Evolutionary conservation across 2,329 filamentous ascomycete genomes (phyloP), one percentile per base, ranked within the genome.

Genomic region (Graphiopsis chlorocephala): DNA sequence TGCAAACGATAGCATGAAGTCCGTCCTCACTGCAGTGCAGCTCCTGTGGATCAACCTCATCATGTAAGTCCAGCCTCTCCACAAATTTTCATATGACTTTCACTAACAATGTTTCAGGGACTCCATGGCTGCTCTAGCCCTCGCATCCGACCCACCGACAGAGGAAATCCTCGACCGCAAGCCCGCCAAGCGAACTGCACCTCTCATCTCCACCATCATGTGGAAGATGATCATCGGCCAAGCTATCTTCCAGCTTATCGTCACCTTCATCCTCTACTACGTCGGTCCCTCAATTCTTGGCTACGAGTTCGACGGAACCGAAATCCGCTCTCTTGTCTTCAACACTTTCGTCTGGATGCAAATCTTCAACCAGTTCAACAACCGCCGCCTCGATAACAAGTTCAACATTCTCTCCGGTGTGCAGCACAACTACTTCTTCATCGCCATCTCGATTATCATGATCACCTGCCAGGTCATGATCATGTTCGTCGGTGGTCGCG

Each of bases 331-430:
- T 2, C 84, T 98, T 50, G 91, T 98, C 10, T 98, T 98, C 85
- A 98, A 98, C 82, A 95, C 92, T 0, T 98, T 98, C 75, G 94
- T 97, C 63, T 98, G 94, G 94, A 97, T 98, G 93, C 94, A 98
- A 73, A 96, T 98, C 71, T 98, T 98, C 82, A 98, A 98, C 79
- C 90, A 96, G 76, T 91, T 96, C 85, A 98, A 98, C 82, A 97
- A 96, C 80, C 92, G 94, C 66, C 92, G 94, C 11, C 84, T 98
- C 63, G 94, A 98, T 77, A 98, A 98, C 79, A 86, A 88, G 64
- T 93, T 97, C 83, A 98, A 98, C 78, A 93, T 98, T 68, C 94
- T 98, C 67, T 93, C 97, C 75, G 92, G 92, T 63, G 85, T 98
- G 66, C 84, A 84, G 31, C 86, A 86, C 75, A 98, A 98, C 77